Evolutionary conservation across 352 stramenopile species (phyloP).

Genomic region (Phytophthora rubi): DNA sequence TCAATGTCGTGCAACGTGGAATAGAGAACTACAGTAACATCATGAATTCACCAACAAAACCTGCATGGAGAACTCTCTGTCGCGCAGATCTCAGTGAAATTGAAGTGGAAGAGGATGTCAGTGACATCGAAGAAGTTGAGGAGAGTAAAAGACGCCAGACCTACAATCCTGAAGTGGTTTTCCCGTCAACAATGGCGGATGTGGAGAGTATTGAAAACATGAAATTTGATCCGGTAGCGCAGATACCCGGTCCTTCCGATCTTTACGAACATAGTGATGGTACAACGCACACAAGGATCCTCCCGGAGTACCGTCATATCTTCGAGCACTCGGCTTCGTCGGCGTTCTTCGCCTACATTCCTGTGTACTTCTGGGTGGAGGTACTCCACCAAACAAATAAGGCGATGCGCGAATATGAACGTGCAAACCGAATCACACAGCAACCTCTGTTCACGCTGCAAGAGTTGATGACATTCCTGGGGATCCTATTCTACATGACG

Average conservation of each 20-base stretch:
- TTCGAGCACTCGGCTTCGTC: conserved; percentile 20
- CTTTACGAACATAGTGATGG: conserved; percentile 9
- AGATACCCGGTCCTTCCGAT: conserved; percentile 10
- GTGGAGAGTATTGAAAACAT: conserved; percentile 23
- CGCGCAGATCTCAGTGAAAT: conserved; percentile 4
- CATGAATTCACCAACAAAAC: conserved; percentile 9
- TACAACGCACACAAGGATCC: conserved; percentile 13
- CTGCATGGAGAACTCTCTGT: conserved; percentile 12
- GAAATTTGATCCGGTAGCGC: conserved; percentile 12
- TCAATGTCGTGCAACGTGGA: conserved; percentile 2
- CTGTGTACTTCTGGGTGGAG: conserved; percentile 35
- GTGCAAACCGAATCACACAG: not conserved
- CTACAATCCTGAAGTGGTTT: conserved; percentile 1
- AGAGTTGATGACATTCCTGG: conserved; percentile 42
- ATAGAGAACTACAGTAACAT: conserved; percentile 23
- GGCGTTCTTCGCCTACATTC: conserved; percentile 34
- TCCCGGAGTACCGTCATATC: conserved; percentile 8
- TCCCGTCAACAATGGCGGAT: conserved; percentile 1
- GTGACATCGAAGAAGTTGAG: conserved; percentile 18
- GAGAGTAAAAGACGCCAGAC: not conserved
- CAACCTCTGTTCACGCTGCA: conserved; percentile 20
- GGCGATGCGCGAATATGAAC: conserved; percentile 1
- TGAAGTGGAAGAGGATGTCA: conserved; percentile 1
- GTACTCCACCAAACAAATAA: conserved; percentile 34
- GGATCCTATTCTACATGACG: conserved; percentile 40